Conservation (phyloP, 2,329 filamentous ascomycete species). For the Plectosphaerella plurivora region DNA sequence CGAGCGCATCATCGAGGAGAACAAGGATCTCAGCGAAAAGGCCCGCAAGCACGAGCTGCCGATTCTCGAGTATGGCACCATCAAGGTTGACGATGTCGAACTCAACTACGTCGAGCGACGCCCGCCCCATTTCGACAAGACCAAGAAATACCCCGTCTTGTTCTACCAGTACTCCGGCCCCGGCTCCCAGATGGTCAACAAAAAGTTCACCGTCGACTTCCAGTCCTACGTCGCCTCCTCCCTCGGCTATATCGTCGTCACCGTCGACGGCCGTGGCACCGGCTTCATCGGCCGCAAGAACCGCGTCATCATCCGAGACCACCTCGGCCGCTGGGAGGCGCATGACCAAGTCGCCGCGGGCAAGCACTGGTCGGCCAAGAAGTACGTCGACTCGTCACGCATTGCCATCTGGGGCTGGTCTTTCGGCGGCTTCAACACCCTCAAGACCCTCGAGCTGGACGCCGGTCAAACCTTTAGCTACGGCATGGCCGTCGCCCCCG, state of each 20-base stretch:
- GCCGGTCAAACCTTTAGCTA: conserved; percentile 88
- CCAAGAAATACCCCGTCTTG: conserved; percentile 85
- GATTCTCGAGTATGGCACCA: conserved; percentile 73
- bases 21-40: conserved; percentile 62
- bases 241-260: conserved; percentile 90
- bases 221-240: conserved; percentile 82
- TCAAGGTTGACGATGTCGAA: conserved; percentile 76
- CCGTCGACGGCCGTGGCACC: conserved; percentile 88
- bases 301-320: conserved; percentile 75
- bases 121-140: conserved; percentile 80
- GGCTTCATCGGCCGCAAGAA: conserved; percentile 83
- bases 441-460: conserved; percentile 92
- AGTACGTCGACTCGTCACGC: conserved; percentile 76
- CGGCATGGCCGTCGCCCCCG: conserved; percentile 95
- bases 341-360: conserved; percentile 88
- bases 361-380: conserved; percentile 73
- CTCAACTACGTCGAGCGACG: conserved; percentile 75
- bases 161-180: conserved; percentile 95
- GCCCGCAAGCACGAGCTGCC: conserved; percentile 78
- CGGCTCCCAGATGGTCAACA: conserved; percentile 82
- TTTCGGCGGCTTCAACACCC: conserved; percentile 89
- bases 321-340: conserved; percentile 81
- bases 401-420: conserved; percentile 99
- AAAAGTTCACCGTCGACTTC: conserved; percentile 80
- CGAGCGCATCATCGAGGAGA: conserved; percentile 73